Percentiles rank a stretch among this genome's conserved stretches.
phyloP scores from a whole-genome alignment of 2,329 filamentous ascomycete genomes.

The Pseudogymnoascus sp. region DNA sequence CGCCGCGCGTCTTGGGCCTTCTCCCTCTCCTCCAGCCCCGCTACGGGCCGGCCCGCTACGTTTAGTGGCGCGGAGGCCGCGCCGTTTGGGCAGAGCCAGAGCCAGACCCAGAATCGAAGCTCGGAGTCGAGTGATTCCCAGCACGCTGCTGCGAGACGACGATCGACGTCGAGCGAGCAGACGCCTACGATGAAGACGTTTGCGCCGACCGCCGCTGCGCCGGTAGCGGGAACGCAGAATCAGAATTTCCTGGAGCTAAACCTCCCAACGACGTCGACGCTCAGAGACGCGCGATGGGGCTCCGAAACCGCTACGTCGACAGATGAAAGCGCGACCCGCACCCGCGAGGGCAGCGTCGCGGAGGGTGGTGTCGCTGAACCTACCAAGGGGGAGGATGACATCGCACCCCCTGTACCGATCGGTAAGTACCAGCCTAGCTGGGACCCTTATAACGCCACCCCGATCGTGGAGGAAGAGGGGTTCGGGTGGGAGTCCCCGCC shows the following conservation, averaged over 20 bases:
- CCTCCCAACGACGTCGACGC: not conserved
- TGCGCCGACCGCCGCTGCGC: not conserved
- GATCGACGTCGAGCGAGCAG: not conserved
- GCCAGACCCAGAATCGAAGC: not conserved
- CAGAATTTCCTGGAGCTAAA: not conserved
- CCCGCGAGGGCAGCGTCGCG: not conserved
- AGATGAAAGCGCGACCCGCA: not conserved
- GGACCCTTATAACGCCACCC: conserved; percentile 30
- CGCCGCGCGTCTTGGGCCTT: not conserved
- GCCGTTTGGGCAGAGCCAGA: not conserved
- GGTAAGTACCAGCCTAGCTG: conserved; percentile 31
- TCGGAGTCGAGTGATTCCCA: not conserved
- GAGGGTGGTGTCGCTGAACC: not conserved
- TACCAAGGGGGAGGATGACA: conserved; percentile 10
- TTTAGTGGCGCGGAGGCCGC: not conserved
- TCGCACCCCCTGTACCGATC: conserved; percentile 27
- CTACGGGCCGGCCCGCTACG: not conserved
- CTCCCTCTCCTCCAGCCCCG: not conserved
- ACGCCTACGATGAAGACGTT: not conserved
- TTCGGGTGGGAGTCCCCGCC: conserved; percentile 23
- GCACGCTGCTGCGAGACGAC: not conserved
- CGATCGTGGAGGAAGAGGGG: conserved; percentile 33
- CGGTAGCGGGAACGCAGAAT: not conserved
- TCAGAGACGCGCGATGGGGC: not conserved
- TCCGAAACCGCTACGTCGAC: not conserved